Conservation (phyloP, 2,329 filamentous ascomycete genomes). For the Colletotrichum sp. region DNA sequence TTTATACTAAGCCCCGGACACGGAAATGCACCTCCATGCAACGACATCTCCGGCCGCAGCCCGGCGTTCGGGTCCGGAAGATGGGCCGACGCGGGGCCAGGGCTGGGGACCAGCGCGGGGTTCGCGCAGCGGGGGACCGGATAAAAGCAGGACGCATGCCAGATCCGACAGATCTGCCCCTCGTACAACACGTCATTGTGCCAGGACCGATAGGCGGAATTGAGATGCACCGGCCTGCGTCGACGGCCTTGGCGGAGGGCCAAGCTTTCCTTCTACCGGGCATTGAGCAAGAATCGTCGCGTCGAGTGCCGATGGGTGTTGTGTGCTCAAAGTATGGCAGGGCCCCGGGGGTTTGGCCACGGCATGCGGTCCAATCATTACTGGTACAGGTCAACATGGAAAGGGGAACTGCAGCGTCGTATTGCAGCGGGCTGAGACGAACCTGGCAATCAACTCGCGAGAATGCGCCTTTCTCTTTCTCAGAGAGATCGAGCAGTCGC, state of each 20-base stretch:
- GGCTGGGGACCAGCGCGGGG: not conserved
- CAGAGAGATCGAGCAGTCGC: not conserved
- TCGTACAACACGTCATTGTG: not conserved
- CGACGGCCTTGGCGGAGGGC: not conserved
- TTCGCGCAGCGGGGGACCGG: not conserved
- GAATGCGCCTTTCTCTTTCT: not conserved
- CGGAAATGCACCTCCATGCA: not conserved
- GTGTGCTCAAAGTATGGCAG: not conserved
- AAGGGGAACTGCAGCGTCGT: not conserved
- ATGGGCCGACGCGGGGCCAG: not conserved
- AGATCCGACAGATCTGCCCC: not conserved
- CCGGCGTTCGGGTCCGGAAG: not conserved
- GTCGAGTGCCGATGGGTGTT: not conserved
- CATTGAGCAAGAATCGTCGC: not conserved
- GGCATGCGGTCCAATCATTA: not conserved
- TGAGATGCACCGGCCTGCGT: not conserved
- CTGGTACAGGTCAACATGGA: not conserved
- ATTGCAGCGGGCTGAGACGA: not conserved
- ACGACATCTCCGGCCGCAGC: not conserved
- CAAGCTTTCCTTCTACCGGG: not conserved
- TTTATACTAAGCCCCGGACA: not conserved
- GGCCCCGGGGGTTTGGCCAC: not conserved
- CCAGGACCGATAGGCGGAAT: slow-evolving; percentile 10
- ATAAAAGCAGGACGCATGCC: not conserved
- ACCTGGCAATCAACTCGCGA: not conserved